These are phyloP conservation scores for Fusarium euwallaceae DNA, from an alignment of 2,329 filamentous ascomycete species.

Conservation along the genomic window DNA sequence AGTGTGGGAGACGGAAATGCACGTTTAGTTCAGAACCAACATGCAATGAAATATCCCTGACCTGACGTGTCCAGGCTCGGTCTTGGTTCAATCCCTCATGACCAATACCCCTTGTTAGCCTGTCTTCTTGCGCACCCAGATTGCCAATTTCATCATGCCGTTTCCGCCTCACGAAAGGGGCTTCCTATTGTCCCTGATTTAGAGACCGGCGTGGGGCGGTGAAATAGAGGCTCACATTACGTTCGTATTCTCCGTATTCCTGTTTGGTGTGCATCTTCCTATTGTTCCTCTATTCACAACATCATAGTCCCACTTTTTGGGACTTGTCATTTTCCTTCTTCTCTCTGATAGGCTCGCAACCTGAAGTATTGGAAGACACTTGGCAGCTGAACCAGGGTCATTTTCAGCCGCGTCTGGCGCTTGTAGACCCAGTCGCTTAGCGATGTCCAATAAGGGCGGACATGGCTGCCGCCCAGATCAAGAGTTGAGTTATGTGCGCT, in stretches of 20 bases:
- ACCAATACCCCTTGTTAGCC: neutral
- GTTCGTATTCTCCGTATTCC: neutral
- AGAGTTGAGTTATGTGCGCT: neutral
- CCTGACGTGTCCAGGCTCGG: neutral
- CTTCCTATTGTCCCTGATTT: neutral
- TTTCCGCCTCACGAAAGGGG: neutral
- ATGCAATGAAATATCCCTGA: neutral
- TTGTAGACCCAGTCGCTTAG: neutral
- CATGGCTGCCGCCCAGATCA: neutral
- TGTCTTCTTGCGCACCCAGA: neutral
- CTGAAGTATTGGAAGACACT: neutral
- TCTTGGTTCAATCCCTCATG: neutral
- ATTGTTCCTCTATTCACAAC: neutral
- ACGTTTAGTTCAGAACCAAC: neutral
- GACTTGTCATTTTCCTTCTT: neutral
- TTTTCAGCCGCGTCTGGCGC: neutral
- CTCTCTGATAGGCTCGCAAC: neutral
- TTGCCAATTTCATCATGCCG: neutral
- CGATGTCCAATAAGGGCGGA: neutral
- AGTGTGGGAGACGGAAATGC: neutral
- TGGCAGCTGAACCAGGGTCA: neutral
- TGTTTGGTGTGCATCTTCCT: neutral
- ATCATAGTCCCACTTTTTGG: neutral
- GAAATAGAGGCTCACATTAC: neutral
- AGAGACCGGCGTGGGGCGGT: neutral